Evolutionary conservation across 805 yeast species (phyloP).

Genomic region (Teunomyces tritomae): DNA sequence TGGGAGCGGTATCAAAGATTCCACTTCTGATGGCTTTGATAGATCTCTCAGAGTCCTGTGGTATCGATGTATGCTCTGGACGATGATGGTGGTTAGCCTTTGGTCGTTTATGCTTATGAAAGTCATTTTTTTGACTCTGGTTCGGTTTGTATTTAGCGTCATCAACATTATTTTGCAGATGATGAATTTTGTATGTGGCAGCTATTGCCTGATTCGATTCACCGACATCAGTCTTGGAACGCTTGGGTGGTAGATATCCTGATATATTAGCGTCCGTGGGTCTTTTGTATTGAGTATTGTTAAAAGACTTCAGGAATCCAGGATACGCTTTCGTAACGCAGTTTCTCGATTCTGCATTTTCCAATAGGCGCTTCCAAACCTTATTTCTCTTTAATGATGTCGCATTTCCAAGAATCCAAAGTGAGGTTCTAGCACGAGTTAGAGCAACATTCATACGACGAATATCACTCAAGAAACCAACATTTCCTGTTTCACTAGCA

Average conservation of each 20-base stretch:
- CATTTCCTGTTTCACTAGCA: constrained; percentile 63
- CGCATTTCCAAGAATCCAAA: constrained; percentile 88
- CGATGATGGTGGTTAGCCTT: not conserved
- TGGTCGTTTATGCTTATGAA: not conserved
- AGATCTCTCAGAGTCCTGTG: not conserved
- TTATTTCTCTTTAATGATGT: constrained; percentile 60
- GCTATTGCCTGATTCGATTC: not conserved
- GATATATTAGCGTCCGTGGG: constrained; percentile 4
- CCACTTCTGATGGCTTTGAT: constrained; percentile 1
- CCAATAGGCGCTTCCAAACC: constrained; percentile 71
- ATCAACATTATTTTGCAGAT: not conserved
- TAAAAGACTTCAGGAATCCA: constrained; percentile 27
- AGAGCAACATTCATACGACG: constrained; percentile 97
- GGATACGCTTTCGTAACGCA: constrained; percentile 31
- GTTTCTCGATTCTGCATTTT: constrained; percentile 57
- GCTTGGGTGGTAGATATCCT: not conserved
- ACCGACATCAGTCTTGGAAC: not conserved
- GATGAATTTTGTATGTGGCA: no score
- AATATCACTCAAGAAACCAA: constrained; percentile 87
- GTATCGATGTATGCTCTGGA: not conserved
- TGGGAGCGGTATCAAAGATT: not conserved
- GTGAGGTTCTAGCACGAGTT: constrained; percentile 87
- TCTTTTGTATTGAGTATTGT: not conserved
- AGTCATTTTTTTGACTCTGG: not conserved
- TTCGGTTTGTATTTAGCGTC: not conserved